Base-by-base conservation (phyloP, 1,284 basidiomycete genomes). In the Vanrija sp. region DNA sequence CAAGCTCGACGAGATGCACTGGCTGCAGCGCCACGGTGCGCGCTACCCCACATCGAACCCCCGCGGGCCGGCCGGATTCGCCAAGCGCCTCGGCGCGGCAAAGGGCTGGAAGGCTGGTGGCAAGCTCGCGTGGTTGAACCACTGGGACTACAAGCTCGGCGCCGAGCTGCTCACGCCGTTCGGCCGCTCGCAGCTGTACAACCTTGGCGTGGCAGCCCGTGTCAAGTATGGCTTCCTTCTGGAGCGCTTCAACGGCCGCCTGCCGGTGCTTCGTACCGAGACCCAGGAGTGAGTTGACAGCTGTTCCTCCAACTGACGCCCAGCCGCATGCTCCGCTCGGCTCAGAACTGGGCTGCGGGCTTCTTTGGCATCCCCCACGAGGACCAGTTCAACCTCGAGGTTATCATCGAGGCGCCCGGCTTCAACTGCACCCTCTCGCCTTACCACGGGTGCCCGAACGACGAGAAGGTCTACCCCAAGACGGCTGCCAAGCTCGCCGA, bases 371-470 rank as follows among this genome's bases (percentile, higher is more conserved):
- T 75, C 45, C 76, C 77, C 1, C 72, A 64, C 20, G 73, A 77
- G 53, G 75, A 77, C 2, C 71, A 75, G 44, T 75, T 69, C 60
- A 68, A 76, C 47, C 67, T 76, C n/a, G 69, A 73, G 53, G 73
- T 79, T 36, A 73, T 68, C 48, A 73, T 78, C 42, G 78, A 79
- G 59, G 66, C 68, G 15, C 64, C 62, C 0, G 77, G 76, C 1
- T 78, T 77, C 69, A 81, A 81, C 69, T 73, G 75, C 59, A 77
- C 78, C 3, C 71, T 80, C 6, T 75, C 78, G 3, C 76, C 78
- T 1, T 79, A 78, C 60, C 67, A 75, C 39, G 70, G 67, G 57
- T 70, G 70, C 50, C 51, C 58, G 5, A 66, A 64, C 47, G 62
- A 68, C 51, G 49, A 52, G 35, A 61, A 52, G 37, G 52, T 60